Conservation (phyloP, 306 rosid genomes). For the Sindora glabra region DNA sequence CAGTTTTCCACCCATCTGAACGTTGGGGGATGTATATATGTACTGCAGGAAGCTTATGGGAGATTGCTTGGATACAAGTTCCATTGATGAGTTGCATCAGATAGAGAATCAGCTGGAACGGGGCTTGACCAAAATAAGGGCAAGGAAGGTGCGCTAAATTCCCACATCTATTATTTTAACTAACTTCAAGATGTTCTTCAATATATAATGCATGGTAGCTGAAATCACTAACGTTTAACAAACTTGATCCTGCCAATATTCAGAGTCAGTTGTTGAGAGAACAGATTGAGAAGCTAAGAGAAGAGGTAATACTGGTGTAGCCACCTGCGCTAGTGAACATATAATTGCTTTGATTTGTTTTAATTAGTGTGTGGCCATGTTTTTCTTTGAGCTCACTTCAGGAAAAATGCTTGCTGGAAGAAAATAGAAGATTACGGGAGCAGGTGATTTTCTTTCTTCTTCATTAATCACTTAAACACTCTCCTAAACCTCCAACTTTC, state of each 20-base stretch:
- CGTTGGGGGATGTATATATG: neutral
- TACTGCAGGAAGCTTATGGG: conserved; percentile 70
- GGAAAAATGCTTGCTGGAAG: conserved; percentile 49
- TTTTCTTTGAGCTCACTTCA: conserved; percentile 16
- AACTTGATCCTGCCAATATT: conserved; percentile 12
- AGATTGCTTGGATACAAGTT: conserved; percentile 52
- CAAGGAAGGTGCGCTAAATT: conserved; percentile 50
- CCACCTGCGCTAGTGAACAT: neutral
- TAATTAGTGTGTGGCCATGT: neutral
- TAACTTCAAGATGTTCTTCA: too few species aligned
- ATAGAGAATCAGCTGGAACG: conserved; percentile 61
- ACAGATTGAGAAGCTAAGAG: conserved; percentile 54
- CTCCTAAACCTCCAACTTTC: too few species aligned
- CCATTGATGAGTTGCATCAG: conserved; percentile 52
- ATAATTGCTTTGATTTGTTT: neutral
- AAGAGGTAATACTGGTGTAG: conserved; percentile 39
- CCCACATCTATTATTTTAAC: too few species aligned
- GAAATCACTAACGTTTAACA: conserved; percentile 4
- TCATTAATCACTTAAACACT: too few species aligned
- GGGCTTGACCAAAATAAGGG: conserved; percentile 70
- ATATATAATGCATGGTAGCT: too few species aligned
- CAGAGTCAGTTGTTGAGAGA: conserved; percentile 56
- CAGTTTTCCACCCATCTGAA: neutral
- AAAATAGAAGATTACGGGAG: conserved; percentile 43
- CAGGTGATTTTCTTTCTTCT: conserved; percentile 27